Base-by-base conservation (phyloP, 805 yeast genomes). In the Yarrowia hollandica region DNA sequence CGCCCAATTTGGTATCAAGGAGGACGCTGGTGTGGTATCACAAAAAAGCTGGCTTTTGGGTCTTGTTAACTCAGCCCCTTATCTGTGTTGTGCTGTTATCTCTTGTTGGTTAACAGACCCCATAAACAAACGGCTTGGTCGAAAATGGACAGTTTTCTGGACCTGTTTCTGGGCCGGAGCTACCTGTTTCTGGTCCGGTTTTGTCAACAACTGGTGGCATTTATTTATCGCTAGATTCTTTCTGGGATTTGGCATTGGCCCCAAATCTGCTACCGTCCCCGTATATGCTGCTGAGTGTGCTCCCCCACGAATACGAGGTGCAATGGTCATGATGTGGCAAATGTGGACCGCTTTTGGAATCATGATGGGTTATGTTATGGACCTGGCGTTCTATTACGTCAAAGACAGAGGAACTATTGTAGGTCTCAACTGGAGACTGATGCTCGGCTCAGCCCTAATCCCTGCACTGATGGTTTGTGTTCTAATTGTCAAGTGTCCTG, bases 301-400 rank as follows among this genome's bases (percentile, higher is more conserved):
- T 8, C 87, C 87, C 1, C 79, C 80, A 15, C 71, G 71, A 8
- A 77, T 80, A 37, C 75, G 89, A 67, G 90, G 90, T 48, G 81
- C 87, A 0, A 73, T 85, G 61, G 82, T 83, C 44, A 83, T 84
- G 85, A 74, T 81, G 72, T 84, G 88, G 86, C 89, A 85, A 72
- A 81, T 82, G 65, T 84, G 84, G 75, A 83, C 88, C 15, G 88
- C 89, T 1, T 80, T 84, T 55, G 90, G 90, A 61, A 83, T 85
- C 62, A 80, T 82, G 80, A 74, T 84, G 64, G 89, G 89, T 19
- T 82, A 82, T 62, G 81, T 82, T 25, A 76, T 84, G 19, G 77
- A 79, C 21, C 77, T 83, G 60, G 85, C 84, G 1, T 82, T 84
- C 25, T 52, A 52, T 26, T 37, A 52, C 15, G 58, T 52, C 25